These are phyloP conservation scores for Emmonsia crescens DNA, from an alignment of 2,329 filamentous ascomycete genomes.

Conservation along the genomic window DNA sequence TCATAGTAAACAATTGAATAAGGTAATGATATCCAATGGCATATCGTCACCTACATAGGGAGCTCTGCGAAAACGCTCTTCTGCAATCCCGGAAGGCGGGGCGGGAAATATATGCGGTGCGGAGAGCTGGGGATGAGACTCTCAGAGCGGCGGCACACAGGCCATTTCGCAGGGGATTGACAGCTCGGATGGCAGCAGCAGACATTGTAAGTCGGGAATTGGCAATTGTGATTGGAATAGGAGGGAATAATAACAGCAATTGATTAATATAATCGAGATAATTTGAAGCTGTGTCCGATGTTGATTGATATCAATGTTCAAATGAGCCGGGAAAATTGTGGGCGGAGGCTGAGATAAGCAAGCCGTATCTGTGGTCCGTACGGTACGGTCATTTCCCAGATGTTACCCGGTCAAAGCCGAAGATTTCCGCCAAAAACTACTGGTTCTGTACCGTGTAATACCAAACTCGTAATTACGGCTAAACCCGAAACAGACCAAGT, in stretches of 20 bases:
- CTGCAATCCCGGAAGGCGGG: slow-evolving; percentile 8
- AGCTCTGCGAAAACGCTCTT: slow-evolving; percentile 33
- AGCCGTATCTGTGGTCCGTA: background rate
- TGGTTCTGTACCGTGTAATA: background rate
- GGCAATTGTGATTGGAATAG: background rate
- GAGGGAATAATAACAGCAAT: background rate
- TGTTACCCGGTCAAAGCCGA: background rate
- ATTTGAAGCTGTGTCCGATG: background rate
- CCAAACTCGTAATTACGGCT: background rate
- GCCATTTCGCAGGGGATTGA: slow-evolving; percentile 10
- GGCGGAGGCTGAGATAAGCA: background rate
- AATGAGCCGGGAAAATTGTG: background rate
- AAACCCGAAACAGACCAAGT: background rate
- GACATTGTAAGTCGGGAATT: slow-evolving; percentile 24
- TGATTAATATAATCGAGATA: background rate
- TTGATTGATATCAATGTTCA: background rate
- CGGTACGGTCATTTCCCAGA: background rate
- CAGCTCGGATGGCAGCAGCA: slow-evolving; percentile 21
- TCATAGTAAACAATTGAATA: background rate
- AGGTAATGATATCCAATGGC: slow-evolving; percentile 3
- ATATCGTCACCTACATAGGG: slow-evolving; percentile 24
- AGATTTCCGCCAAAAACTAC: background rate
- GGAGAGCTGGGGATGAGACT: slow-evolving; percentile 7
- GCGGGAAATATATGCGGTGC: slow-evolving; percentile 6
- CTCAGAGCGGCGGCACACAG: background rate